phyloP scores from a whole-genome alignment of 306 rosid species.

The Abrus pulchellus region DNA sequence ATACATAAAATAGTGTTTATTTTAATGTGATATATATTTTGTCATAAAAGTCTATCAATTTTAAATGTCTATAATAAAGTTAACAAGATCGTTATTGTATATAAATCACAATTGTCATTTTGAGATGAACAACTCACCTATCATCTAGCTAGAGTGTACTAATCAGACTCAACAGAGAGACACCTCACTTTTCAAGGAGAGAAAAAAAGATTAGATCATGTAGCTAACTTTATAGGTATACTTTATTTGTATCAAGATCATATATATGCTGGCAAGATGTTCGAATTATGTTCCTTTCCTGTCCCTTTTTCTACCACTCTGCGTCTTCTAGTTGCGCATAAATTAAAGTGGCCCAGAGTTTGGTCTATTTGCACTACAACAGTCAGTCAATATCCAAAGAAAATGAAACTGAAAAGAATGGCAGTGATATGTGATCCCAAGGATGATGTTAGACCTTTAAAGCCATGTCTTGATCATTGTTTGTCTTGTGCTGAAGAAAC shows the following conservation, averaged over 20 bases:
- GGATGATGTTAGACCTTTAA: conserved; percentile 5
- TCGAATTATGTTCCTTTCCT: neutral
- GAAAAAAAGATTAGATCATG: neutral
- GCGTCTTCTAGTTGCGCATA: neutral
- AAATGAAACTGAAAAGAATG: conserved; percentile 31
- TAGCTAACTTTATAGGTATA: conserved; percentile 1
- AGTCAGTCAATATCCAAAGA: neutral
- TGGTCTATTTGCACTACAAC: conserved; percentile 48
- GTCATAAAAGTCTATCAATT: too few relatives aligned
- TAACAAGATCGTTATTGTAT: too few relatives aligned
- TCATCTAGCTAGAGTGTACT: conserved; percentile 6
- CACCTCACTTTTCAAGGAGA: conserved; percentile 27
- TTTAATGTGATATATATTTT: too few relatives aligned
- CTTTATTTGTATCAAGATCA: conserved; percentile 21
- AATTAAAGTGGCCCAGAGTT: conserved; percentile 36
- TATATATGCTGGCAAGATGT: conserved; percentile 3
- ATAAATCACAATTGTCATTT: conserved; percentile 29
- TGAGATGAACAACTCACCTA: conserved; percentile 40
- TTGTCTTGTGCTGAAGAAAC: neutral
- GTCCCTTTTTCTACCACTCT: neutral
- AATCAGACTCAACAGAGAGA: neutral
- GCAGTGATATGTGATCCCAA: conserved; percentile 16
- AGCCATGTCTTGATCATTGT: neutral
- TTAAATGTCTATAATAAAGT: too few relatives aligned
- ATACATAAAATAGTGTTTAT: too few relatives aligned